Evolutionary conservation across 257 asterid genomes (phyloP), one percentile per base, ranked within the genome.

Genomic region (Perilla frutescens): DNA sequence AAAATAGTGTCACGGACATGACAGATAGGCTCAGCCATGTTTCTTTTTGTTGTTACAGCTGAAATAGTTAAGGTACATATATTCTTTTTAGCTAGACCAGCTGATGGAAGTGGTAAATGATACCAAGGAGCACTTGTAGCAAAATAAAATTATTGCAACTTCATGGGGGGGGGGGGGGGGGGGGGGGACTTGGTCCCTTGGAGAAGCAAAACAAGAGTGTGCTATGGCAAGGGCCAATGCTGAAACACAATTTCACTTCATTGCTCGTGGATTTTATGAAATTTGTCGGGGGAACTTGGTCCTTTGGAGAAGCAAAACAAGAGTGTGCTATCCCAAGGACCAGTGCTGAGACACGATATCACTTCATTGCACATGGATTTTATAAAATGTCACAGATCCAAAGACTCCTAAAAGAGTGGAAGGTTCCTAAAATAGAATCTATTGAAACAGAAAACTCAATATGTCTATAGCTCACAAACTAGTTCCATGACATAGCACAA

Each of bases 361-460:
- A 20, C 26, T 20, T 20, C 26, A 20, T 20, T 20, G 26, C 26
- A 20, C 26, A 20, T 20, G 26, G 26, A 20, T 20, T 20, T 20
- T 20, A 20, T 20, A 20, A 20, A 20, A 36, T 59, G 45, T 34
- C 26, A 59, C 36, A 11, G 29, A 59, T 32, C 65, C 44, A 20
- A 54, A 20, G 12, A 54, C 34, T 54, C 60, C 65, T 57, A 57
- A 36, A 59, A 59, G 65, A 59, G 45, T 7, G 5, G 45, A 41
- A 41, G 45, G 45, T 41, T 41, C 45, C 45, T 7, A 41, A 41
- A 41, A 7, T 41, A 4, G 9, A 45, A 45, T 45, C 50, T 8
- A 45, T 45, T 45, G 50, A 12, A 45, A 45, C 13, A 45, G 13
- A 45, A 41, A 45, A 10, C 50, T 1, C 9, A n/a, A 12, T 3